These are phyloP conservation scores for Angomonas ambiguus DNA, from an alignment of 208 protist genomes.

Conservation along the genomic window DNA sequence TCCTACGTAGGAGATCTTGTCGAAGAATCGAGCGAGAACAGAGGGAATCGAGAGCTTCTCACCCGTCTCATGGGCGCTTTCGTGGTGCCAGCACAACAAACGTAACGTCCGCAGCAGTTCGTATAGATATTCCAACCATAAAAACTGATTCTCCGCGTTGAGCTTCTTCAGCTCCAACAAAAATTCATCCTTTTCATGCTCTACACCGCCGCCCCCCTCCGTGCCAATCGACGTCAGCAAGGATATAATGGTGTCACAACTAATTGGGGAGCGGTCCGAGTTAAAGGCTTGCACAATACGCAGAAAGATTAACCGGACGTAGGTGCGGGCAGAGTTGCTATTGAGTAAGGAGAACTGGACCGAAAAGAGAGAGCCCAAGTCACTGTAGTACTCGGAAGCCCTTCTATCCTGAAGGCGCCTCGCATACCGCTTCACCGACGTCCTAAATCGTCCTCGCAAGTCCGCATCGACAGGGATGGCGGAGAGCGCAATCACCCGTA, in stretches of 20 bases:
- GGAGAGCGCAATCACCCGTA: slow-evolving; percentile 28
- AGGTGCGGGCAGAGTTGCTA: slow-evolving; percentile 35
- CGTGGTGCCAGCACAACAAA: slow-evolving; percentile 42
- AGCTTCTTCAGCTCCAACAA: slow-evolving; percentile 1
- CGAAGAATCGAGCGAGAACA: slow-evolving; percentile 50
- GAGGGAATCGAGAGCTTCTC: slow-evolving; percentile 48
- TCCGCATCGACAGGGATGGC: slow-evolving; percentile 27
- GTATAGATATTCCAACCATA: slow-evolving; percentile 46
- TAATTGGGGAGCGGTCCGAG: slow-evolving; percentile 20
- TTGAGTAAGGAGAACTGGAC: slow-evolving; percentile 28
- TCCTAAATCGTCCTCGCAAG: slow-evolving; percentile 17
- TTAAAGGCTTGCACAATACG: slow-evolving; percentile 56
- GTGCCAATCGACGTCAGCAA: neutral
- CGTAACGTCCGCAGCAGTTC: slow-evolving; percentile 50
- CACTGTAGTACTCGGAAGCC: slow-evolving; percentile 26
- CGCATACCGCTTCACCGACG: slow-evolving; percentile 11
- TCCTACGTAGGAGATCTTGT: slow-evolving; percentile 27
- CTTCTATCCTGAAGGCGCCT: slow-evolving; percentile 11
- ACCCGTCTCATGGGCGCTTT: slow-evolving; percentile 45
- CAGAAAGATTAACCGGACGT: slow-evolving; percentile 59
- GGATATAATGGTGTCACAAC: neutral
- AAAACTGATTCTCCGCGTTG: slow-evolving; percentile 18
- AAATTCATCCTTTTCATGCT: too few relatives aligned
- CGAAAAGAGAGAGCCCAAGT: slow-evolving; percentile 23
- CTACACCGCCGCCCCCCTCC: neutral